These are phyloP conservation scores for Dryas integrifolia DNA, from an alignment of 331 rosid species.

Conservation along the genomic window DNA sequence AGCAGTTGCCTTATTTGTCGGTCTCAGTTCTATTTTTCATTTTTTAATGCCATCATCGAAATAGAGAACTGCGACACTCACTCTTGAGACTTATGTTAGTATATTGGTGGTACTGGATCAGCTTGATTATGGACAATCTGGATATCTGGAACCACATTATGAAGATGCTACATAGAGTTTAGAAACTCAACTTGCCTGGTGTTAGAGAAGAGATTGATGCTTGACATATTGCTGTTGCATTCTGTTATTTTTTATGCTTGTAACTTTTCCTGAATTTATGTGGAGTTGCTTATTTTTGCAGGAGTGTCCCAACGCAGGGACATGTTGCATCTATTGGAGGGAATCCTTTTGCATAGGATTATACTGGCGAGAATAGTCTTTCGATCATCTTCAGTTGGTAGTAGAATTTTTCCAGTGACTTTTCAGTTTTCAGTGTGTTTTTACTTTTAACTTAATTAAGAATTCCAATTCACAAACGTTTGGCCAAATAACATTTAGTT, in stretches of 20 bases:
- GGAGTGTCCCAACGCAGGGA: constrained; percentile 34
- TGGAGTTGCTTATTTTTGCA: constrained; percentile 22
- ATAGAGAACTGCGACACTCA: too few relatives aligned
- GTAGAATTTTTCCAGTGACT: not conserved
- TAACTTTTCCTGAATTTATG: not conserved
- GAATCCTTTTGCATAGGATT: constrained; percentile 44
- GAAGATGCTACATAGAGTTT: not conserved
- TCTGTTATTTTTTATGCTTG: not conserved
- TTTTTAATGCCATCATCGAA: too few relatives aligned
- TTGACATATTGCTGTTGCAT: too few relatives aligned
- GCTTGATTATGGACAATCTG: not conserved
- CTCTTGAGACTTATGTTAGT: too few relatives aligned
- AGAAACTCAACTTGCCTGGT: not conserved
- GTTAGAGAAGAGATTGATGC: not conserved
- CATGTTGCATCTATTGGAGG: constrained; percentile 37
- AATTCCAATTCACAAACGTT: too few relatives aligned
- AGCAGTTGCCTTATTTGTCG: too few relatives aligned
- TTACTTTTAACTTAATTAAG: too few relatives aligned
- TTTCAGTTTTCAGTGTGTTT: not conserved
- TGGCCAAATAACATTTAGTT: too few relatives aligned
- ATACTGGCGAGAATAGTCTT: not conserved
- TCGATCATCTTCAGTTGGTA: constrained; percentile 12
- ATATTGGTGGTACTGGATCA: too few relatives aligned
- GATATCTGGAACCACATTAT: not conserved
- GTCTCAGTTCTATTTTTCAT: too few relatives aligned